Evolutionary conservation across 306 rosid species (phyloP).

Genomic region (Cicer arietinum): DNA sequence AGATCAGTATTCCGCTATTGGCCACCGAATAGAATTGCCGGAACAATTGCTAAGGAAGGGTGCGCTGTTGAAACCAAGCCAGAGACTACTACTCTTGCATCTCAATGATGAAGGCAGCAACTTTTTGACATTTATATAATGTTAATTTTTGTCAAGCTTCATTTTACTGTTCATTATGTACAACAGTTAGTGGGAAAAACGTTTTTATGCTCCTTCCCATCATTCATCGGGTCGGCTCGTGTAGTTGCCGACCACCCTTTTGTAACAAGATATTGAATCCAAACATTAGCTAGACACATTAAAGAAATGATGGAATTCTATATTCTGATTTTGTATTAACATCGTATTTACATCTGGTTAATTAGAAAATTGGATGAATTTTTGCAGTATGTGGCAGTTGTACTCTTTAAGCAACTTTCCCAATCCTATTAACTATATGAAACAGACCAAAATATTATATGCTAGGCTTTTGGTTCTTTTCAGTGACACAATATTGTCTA

Average conservation of each 20-base stretch:
- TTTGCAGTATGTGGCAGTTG: neutral
- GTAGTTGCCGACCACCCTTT: neutral
- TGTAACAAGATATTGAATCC: neutral
- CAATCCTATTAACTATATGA: neutral
- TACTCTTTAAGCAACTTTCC: neutral
- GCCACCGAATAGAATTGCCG: slow-evolving; percentile 87
- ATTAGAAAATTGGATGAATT: neutral
- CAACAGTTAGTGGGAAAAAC: neutral
- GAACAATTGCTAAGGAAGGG: slow-evolving; percentile 65
- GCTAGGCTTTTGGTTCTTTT: neutral
- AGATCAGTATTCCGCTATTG: slow-evolving; percentile 91
- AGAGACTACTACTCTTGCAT: slow-evolving; percentile 47
- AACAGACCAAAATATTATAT: neutral
- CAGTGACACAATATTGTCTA: neutral
- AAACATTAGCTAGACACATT: neutral
- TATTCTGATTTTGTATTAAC: neutral
- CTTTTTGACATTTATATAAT: slow-evolving; percentile 20
- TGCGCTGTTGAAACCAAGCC: slow-evolving; percentile 69
- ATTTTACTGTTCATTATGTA: neutral
- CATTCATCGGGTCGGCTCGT: slow-evolving; percentile 1
- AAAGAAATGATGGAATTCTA: neutral
- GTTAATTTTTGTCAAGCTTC: neutral
- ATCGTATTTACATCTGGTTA: neutral
- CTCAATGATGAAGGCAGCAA: slow-evolving; percentile 44
- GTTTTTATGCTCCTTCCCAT: neutral